Conservation (phyloP, 2,329 filamentous ascomycete genomes). For the Aspergillus brasiliensis region DNA sequence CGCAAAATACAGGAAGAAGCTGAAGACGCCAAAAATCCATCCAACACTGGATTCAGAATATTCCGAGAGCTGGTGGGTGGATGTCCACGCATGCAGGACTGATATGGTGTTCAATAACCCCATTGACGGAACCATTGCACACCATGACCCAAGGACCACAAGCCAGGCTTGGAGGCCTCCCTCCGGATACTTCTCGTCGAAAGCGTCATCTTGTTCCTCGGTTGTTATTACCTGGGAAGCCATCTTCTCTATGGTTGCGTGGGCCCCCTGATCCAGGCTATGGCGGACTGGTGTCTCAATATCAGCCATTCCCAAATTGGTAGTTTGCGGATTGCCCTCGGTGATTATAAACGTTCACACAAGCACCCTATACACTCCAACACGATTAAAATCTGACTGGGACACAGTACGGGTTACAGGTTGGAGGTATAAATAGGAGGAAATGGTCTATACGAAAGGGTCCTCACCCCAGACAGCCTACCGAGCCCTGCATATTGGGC, state of each 20-base stretch:
- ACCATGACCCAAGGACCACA: slow-evolving; percentile 44
- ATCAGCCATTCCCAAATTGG: not conserved
- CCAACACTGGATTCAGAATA: slow-evolving; percentile 38
- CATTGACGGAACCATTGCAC: slow-evolving; percentile 40
- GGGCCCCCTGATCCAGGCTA: not conserved
- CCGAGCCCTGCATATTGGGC: not conserved
- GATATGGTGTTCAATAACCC: slow-evolving; percentile 45
- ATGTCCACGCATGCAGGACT: slow-evolving; percentile 42
- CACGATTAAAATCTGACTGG: not conserved
- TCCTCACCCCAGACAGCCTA: not conserved
- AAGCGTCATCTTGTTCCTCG: not conserved
- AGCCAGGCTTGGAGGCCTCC: slow-evolving; percentile 48
- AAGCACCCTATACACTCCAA: not conserved
- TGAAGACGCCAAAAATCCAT: slow-evolving; percentile 46
- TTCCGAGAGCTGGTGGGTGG: slow-evolving; percentile 34
- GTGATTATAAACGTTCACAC: not conserved
- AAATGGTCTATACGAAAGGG: not conserved
- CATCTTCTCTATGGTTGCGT: not conserved
- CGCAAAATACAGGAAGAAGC: slow-evolving; percentile 40
- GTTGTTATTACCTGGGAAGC: not conserved
- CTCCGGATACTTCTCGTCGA: slow-evolving; percentile 36
- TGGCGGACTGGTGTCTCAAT: not conserved
- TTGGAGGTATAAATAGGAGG: not conserved
- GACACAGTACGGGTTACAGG: not conserved
- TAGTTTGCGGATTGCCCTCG: not conserved